Base-by-base conservation (phyloP, 1,284 basidiomycete species). In the Leccinum griseonigrum region DNA sequence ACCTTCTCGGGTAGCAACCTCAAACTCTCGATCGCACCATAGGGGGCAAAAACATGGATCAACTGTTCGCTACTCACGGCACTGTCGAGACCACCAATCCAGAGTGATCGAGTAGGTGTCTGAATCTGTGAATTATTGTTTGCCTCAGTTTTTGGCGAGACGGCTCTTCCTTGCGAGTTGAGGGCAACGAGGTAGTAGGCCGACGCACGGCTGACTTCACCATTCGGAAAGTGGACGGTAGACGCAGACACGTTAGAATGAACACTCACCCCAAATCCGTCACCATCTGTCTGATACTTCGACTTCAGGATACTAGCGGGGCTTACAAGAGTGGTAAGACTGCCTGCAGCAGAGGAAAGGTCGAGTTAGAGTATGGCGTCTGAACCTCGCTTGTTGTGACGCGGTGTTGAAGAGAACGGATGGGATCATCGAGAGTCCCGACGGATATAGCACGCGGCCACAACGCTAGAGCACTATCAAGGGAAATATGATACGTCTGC, bases 31-130 rank as follows among this genome's bases (percentile, higher is more conserved):
- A 98, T 98, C 14, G 95, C 92, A 57, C 97, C 97, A 73, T 98
- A 98, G 1, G 92, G 92, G 18, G 94, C 91, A 76, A 99, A 99
- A 16, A 97, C 93, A 66, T 91, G 89, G 64, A 97, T 92, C 59
- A 99, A 86, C 71, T 98, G 94, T 74, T 97, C 94, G 69, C 93
- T 95, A 0, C 95, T 95, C 57, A 96, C 93, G 57, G 90, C 90
- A 64, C 91, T 91, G 75, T 98, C 95, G 54, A 99, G 83, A 74
- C 98, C 97, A 54, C 97, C 97, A 70, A 99, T 97, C 96, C 97
- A 99, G 51, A 99, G 81, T 51, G 94, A 96, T 58, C 97, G 87
- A 13, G 95, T 97, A 26, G 97, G 97, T 53, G 94, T 91, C 76
- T 97, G 94, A 57, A 89, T 83, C 72, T 92, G 91, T 4, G 85